Conservation (phyloP, 2,329 filamentous ascomycete species). For the Colletotrichum shisoi region DNA sequence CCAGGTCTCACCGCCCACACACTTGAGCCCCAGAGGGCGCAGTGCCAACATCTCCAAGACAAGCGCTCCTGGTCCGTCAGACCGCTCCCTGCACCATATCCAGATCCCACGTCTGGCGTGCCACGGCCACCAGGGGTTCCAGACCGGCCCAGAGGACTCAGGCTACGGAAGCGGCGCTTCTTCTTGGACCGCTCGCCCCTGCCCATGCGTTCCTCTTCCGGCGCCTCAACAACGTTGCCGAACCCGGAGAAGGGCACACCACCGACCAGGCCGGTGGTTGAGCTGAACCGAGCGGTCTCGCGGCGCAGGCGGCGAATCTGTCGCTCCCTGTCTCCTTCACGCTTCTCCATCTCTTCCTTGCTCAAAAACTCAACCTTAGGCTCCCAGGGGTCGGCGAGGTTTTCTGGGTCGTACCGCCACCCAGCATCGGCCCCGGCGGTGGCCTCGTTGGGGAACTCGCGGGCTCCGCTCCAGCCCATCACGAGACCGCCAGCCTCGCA, state of each 20-base stretch:
- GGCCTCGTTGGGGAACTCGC: slow-evolving; percentile 87
- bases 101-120: slow-evolving; percentile 77
- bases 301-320: slow-evolving; percentile 85
- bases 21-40: slow-evolving; percentile 83
- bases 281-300: slow-evolving; percentile 92
- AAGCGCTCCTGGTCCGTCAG: slow-evolving; percentile 79
- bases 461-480: slow-evolving; percentile 68
- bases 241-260: slow-evolving; percentile 69
- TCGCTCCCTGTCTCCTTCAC: slow-evolving; percentile 91
- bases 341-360: slow-evolving; percentile 97
- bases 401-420: slow-evolving; percentile 94
- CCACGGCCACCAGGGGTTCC: slow-evolving; percentile 75
- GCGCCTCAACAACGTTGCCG: slow-evolving; percentile 56
- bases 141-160: slow-evolving; percentile 78
- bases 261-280: slow-evolving; percentile 80
- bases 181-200: slow-evolving; percentile 93
- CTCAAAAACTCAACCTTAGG: slow-evolving; percentile 81
- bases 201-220: slow-evolving; percentile 84
- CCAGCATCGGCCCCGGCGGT: slow-evolving; percentile 83
- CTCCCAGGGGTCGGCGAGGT: slow-evolving; percentile 84
- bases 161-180: slow-evolving; percentile 88
- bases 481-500: slow-evolving; percentile 90
- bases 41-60: slow-evolving; percentile 89
- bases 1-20: slow-evolving; percentile 97
- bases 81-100: slow-evolving; percentile 73